Evolutionary conservation across 768 basidiomycete species (phyloP), one percentile per base, ranked within the genome.

Genomic region (Rickenella mellea): DNA sequence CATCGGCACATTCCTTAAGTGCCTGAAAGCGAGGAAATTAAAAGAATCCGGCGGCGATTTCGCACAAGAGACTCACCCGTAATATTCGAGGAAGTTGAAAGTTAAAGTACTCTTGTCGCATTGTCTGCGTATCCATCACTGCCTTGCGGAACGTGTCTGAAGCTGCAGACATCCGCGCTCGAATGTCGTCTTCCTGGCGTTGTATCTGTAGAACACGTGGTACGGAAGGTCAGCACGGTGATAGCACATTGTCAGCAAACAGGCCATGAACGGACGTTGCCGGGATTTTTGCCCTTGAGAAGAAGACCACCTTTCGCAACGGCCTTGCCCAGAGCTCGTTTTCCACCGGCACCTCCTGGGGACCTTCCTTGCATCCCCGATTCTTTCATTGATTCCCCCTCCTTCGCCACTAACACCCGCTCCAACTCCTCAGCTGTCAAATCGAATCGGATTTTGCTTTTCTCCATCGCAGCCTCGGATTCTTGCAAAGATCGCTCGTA

Each of bases 71-170:
- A 72, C 86, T 56, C 57, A 93, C 92, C 40, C 96, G 75, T 28
- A 99, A 63, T 44, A 97, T 87, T 50, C 91, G 83, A 42, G 96
- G 96, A 29, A 97, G 66, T 54, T 97, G 94, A 55, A 94, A 86
- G 59, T 97, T 94, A 63, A 96, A 99, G 60, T 97, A 98, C 56
- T 99, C 96, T 60, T 97, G 93, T 47, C 93, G 74, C 66, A 89
- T 79, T 4, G 79, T 67, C 59, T 97, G 92, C 10, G 86, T 89
- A 48, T 97, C 91, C 11, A 75, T 77, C 24, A 96, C 82, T 2
- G 89, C 81, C 62, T 96, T 93, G 43, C 90, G 72, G 55, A 91
- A 98, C 25, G 79, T 75, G 57, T 97, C 94, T 20, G 88, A 90
- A 8, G 86, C 79, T 35, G 68, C 66, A 6, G 89, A 91, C 71